Conservation (phyloP, 176 grass and related monocot species). For the Oryza longistaminata region DNA sequence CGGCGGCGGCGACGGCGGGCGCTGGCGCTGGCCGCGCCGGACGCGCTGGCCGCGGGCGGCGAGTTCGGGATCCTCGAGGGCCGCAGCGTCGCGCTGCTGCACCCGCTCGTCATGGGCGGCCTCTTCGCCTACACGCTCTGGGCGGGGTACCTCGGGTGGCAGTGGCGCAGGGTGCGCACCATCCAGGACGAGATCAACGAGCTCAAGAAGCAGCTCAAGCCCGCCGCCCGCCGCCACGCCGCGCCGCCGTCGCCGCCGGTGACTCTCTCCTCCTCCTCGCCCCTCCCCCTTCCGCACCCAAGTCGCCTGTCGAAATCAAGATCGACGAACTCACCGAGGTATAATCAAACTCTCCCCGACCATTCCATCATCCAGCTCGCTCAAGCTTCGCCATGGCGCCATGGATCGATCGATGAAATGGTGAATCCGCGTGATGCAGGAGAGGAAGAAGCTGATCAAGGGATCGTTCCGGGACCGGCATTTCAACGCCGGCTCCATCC, state of each 20-base stretch:
- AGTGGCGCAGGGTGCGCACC: constrained; percentile 92
- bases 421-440: constrained; percentile 31
- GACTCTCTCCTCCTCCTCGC: constrained; percentile 5
- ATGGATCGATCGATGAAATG: too few species aligned
- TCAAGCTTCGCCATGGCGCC: background rate
- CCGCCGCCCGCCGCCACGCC: constrained; percentile 39
- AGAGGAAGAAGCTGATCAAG: constrained; percentile 85
- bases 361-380: background rate
- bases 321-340: constrained; percentile 84
- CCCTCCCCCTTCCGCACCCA: constrained; percentile 20
- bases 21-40: constrained; percentile 28
- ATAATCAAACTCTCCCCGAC: constrained; percentile 1
- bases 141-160: constrained; percentile 94
- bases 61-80: constrained; percentile 93
- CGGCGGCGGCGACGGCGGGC: background rate
- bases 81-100: constrained; percentile 67
- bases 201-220: constrained; percentile 81
- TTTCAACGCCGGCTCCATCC: constrained; percentile 87
- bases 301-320: constrained; percentile 59
- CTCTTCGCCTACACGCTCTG: constrained; percentile 92
- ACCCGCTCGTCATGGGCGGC: constrained; percentile 76
- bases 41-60: constrained; percentile 63
- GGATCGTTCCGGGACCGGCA: constrained; percentile 69
- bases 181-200: constrained; percentile 87
- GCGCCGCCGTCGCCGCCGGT: constrained; percentile 41